Percentiles rank a stretch among this genome's conserved stretches.
These are phyloP conservation scores for Physocladia obscura DNA, from an alignment of 192 early-diverging fungal species.

Conservation along the genomic window DNA sequence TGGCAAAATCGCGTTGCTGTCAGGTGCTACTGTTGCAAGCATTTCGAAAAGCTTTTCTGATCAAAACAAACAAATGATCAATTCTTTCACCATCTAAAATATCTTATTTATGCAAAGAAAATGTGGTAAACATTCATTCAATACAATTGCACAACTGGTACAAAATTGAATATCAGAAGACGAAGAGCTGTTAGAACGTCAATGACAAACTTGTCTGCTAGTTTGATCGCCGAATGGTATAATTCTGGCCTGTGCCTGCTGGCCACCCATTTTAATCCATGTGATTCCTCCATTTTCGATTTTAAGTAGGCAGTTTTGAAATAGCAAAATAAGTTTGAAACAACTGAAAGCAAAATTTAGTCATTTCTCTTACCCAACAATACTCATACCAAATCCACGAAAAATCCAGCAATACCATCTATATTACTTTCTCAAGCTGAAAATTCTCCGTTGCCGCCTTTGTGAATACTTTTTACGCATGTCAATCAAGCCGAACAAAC, in stretches of 20 bases:
- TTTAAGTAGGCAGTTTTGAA: no score
- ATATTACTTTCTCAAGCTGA: no score
- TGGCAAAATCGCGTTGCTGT: not conserved
- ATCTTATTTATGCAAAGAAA: not conserved
- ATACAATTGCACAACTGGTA: conserved; percentile 30
- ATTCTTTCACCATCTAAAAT: not conserved
- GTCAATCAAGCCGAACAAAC: no score
- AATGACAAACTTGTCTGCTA: conserved; percentile 37
- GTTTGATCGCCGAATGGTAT: conserved; percentile 47
- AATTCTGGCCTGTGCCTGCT: conserved; percentile 33
- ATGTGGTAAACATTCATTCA: conserved; percentile 31
- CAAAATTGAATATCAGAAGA: not conserved
- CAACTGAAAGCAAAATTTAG: no score
- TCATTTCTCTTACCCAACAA: no score
- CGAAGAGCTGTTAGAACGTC: not conserved
- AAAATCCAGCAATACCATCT: no score
- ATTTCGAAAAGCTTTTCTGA: not conserved
- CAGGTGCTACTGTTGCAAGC: not conserved
- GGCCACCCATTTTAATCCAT: conserved; percentile 32
- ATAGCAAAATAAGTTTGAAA: no score
- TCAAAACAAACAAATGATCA: not conserved
- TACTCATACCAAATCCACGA: no score
- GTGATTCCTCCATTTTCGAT: conserved; percentile 39
- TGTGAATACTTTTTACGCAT: no score
- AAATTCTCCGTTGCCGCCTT: no score